phyloP scores from a whole-genome alignment of 345 rosid genomes.

The Ceriops zippeliana region DNA sequence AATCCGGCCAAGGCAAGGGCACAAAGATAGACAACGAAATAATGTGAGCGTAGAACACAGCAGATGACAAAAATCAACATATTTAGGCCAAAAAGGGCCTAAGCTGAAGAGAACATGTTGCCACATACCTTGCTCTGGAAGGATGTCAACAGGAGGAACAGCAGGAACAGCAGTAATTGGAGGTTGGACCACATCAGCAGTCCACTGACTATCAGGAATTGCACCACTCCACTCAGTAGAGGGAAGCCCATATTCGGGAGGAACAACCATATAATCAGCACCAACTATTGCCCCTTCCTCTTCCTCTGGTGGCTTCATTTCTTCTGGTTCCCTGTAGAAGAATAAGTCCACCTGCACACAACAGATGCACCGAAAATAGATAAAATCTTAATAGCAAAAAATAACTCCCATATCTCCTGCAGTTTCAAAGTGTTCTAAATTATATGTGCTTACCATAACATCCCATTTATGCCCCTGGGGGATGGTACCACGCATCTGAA shows the following conservation, averaged over 20 bases:
- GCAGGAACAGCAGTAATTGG: neutral
- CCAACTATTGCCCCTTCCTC: neutral
- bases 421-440: neutral
- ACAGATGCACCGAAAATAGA: neutral
- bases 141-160: neutral
- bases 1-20: neutral
- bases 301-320: constrained; percentile 13
- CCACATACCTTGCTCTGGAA: neutral
- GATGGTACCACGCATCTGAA: constrained; percentile 14
- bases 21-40: neutral
- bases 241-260: neutral
- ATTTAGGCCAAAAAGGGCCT: neutral
- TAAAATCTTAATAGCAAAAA: neutral
- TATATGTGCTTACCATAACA: constrained; percentile 20
- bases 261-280: neutral
- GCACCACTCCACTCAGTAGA: neutral
- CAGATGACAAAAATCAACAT: neutral
- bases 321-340: constrained; percentile 29
- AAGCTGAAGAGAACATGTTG: neutral
- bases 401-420: too few species aligned
- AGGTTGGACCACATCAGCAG: neutral
- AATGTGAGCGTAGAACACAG: neutral
- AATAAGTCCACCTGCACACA: constrained; percentile 25
- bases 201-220: neutral
- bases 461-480: constrained; percentile 32